Conservation (phyloP, 805 yeast species). For the Candida palmyrensis region DNA sequence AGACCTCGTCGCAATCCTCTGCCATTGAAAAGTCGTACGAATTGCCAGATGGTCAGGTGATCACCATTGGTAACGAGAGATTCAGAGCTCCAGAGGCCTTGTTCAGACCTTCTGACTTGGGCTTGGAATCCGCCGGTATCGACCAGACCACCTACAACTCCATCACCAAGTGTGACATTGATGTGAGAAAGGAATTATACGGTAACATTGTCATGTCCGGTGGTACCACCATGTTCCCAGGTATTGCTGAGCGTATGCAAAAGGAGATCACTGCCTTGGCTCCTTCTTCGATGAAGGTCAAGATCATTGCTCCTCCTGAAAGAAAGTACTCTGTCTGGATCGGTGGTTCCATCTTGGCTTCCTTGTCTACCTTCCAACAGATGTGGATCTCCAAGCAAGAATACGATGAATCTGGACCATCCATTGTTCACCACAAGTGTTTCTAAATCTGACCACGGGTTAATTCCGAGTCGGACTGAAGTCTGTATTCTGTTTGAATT, state of each 20-base stretch:
- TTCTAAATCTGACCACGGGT: too few species aligned
- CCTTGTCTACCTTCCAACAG: conserved; percentile 99
- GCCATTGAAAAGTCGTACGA: conserved; percentile 98
- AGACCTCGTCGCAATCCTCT: conserved; percentile 97
- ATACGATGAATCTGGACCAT: conserved; percentile 99
- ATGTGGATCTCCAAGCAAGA: conserved; percentile 99
- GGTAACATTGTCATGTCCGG: conserved; percentile 99
- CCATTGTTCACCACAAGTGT: conserved; percentile 96
- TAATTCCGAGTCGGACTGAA: too few species aligned
- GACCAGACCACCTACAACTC: conserved; percentile 96
- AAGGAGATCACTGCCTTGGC: conserved; percentile 99
- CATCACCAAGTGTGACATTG: conserved; percentile 98
- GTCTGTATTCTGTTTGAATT: too few species aligned
- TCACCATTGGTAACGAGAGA: conserved; percentile 99
- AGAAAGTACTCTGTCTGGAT: conserved; percentile 99
- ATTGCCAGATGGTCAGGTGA: conserved; percentile 99
- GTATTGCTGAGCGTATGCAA: conserved; percentile 99
- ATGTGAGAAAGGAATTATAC: conserved; percentile 97
- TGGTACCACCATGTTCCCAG: conserved; percentile 99
- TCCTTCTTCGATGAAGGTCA: conserved; percentile 99
- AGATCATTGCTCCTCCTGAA: conserved; percentile 99
- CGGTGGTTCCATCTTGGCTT: conserved; percentile 99
- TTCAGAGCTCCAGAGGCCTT: conserved; percentile 99
- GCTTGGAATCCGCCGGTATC: conserved; percentile 95
- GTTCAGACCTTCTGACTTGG: conserved; percentile 94